phyloP scores from a whole-genome alignment of 2,329 filamentous ascomycete species.

The Sclerotiophoma versabilis region DNA sequence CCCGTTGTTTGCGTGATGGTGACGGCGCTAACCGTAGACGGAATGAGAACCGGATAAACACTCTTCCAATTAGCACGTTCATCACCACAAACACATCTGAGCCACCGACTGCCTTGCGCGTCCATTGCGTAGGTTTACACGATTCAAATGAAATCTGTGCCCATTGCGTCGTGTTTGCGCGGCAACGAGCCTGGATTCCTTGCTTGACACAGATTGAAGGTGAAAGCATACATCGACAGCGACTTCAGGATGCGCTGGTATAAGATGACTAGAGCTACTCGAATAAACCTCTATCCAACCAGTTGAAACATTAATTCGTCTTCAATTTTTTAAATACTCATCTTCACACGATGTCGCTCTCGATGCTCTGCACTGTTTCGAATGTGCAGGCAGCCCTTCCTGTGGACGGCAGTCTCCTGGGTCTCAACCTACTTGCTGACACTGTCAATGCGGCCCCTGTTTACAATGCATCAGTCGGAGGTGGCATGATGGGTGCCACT shows the following conservation, averaged over 20 bases:
- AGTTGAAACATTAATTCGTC: not conserved
- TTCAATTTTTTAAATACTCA: not conserved
- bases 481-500: slow-evolving; percentile 15
- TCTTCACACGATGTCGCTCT: slow-evolving; percentile 3
- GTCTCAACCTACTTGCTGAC: slow-evolving; percentile 50
- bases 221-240: slow-evolving; percentile 1
- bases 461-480: slow-evolving; percentile 42
- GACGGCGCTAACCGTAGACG: too few species aligned
- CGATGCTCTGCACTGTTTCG: slow-evolving; percentile 21
- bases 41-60: not conserved
- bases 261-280: not conserved
- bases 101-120: slow-evolving; percentile 3
- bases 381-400: slow-evolving; percentile 30
- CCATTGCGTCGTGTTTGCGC: not conserved
- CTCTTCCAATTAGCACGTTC: not conserved
- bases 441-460: slow-evolving; percentile 49
- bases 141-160: not conserved
- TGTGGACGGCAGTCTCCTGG: slow-evolving; percentile 24
- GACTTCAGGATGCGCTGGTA: not conserved
- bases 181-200: not conserved
- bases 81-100: slow-evolving; percentile 1
- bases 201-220: slow-evolving; percentile 3
- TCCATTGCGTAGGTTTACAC: slow-evolving; percentile 2
- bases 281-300: not conserved
- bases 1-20: not conserved